These are phyloP conservation scores for Sporothrix inflata DNA, from an alignment of 2,329 filamentous ascomycete genomes.

Conservation along the genomic window DNA sequence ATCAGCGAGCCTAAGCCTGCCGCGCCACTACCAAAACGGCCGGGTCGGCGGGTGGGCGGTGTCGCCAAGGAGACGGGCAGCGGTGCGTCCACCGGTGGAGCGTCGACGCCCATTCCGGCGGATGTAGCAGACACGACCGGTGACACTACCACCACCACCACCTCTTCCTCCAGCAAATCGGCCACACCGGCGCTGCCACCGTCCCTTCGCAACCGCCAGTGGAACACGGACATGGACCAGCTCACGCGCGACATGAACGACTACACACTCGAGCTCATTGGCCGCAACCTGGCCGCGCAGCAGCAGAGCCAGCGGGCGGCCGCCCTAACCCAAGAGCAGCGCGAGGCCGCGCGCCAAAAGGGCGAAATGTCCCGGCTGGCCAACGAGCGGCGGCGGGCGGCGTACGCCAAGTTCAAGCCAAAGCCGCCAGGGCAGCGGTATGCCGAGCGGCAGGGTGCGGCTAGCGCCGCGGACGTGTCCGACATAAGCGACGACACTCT, in stretches of 20 bases:
- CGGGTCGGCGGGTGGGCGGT: constrained; percentile 24
- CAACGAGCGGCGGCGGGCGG: constrained; percentile 28
- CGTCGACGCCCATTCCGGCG: neutral
- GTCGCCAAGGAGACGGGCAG: neutral
- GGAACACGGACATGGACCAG: constrained; percentile 52
- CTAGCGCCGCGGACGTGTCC: neutral
- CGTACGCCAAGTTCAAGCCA: constrained; percentile 33
- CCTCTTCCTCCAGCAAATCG: neutral
- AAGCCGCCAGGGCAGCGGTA: constrained; percentile 24
- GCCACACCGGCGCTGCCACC: constrained; percentile 37
- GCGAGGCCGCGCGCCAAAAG: neutral
- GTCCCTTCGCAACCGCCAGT: constrained; percentile 38
- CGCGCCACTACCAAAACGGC: constrained; percentile 32
- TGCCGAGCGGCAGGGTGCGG: constrained; percentile 31
- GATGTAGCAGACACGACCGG: neutral
- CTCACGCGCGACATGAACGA: constrained; percentile 60
- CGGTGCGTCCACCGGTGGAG: constrained; percentile 18
- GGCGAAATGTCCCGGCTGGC: constrained; percentile 27
- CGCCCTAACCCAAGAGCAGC: neutral
- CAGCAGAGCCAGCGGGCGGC: constrained; percentile 42
- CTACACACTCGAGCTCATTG: constrained; percentile 63
- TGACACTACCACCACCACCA: neutral
- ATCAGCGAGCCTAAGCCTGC: neutral
- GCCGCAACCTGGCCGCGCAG: constrained; percentile 53
- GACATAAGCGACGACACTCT: constrained; percentile 32